Evolutionary conservation across 208 protist species (phyloP).

Genomic region (Leishmania martiniquensis): DNA sequence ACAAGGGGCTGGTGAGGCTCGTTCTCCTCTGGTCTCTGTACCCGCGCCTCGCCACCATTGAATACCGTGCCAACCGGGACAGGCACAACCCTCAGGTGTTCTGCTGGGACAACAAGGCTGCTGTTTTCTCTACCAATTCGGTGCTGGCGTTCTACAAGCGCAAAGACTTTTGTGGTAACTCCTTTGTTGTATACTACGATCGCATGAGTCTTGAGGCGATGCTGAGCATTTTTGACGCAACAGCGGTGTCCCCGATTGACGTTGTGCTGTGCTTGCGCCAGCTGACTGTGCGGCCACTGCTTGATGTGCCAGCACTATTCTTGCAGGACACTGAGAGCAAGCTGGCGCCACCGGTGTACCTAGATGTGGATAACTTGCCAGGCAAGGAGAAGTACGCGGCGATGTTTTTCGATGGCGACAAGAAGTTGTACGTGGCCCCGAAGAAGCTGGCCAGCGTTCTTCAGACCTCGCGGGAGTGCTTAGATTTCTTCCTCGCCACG

Average conservation of each 20-base stretch:
- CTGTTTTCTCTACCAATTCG: constrained; percentile 52
- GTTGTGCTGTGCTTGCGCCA: constrained; percentile 74
- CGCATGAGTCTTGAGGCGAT: constrained; percentile 80
- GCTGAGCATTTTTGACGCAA: constrained; percentile 81
- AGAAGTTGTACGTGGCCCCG: constrained; percentile 77
- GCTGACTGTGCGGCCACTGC: constrained; percentile 62
- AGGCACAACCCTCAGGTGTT: constrained; percentile 54
- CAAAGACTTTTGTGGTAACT: constrained; percentile 41
- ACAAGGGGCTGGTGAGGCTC: constrained; percentile 74
- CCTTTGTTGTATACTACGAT: constrained; percentile 82
- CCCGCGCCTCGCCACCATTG: constrained; percentile 72
- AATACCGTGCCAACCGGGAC: constrained; percentile 67
- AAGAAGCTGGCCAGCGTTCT: constrained; percentile 50
- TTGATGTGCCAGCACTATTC: constrained; percentile 52
- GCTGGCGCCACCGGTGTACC: constrained; percentile 46
- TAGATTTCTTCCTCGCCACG: constrained; percentile 88
- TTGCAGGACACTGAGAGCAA: constrained; percentile 63
- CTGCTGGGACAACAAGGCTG: constrained; percentile 86
- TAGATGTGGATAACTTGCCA: constrained; percentile 42
- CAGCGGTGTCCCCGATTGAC: constrained; percentile 70
- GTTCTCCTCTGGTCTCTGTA: constrained; percentile 84
- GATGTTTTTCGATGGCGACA: constrained; percentile 85
- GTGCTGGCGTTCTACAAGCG: constrained; percentile 52
- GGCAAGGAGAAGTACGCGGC: constrained; percentile 53
- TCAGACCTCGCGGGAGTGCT: constrained; percentile 69